These are phyloP conservation scores for Ascosphaera acerosa DNA, from an alignment of 2,329 filamentous ascomycete species.

Conservation along the genomic window DNA sequence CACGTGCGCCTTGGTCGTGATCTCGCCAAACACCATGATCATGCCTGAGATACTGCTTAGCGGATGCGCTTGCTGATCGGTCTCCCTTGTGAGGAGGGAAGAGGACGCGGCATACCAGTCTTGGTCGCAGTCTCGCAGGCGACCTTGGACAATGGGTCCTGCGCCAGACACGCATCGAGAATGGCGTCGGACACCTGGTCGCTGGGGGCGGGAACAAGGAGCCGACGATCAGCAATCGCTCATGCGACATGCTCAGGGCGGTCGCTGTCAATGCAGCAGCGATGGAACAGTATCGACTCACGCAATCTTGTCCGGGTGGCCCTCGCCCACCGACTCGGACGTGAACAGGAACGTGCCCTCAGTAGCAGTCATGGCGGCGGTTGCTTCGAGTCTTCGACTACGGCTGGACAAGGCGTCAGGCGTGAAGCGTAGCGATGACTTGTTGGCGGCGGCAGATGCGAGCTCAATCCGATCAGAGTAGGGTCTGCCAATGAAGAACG, in stretches of 20 bases:
- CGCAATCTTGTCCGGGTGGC: constrained; percentile 91
- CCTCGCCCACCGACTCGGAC: constrained; percentile 72
- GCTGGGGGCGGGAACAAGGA: constrained; percentile 14
- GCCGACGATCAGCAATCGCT: neutral
- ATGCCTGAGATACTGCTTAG: constrained; percentile 24
- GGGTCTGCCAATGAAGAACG: no score
- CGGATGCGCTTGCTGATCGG: no score
- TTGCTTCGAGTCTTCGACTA: no score
- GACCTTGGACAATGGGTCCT: constrained; percentile 94
- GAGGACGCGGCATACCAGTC: constrained; percentile 52
- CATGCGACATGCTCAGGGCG: neutral
- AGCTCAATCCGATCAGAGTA: no score
- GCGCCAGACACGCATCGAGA: constrained; percentile 85
- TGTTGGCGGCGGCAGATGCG: no score
- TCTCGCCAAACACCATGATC: constrained; percentile 98
- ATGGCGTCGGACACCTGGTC: constrained; percentile 97
- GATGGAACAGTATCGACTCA: constrained; percentile 15
- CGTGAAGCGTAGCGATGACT: no score
- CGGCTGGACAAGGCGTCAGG: no score
- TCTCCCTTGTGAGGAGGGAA: constrained; percentile 2
- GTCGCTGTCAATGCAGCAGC: constrained; percentile 7
- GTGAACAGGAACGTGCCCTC: constrained; percentile 64
- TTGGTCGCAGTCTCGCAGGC: constrained; percentile 99
- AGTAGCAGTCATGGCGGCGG: constrained; percentile 19
- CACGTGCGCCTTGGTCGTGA: constrained; percentile 82